Base-by-base conservation (phyloP, 257 asterid genomes). In the Anisodus tanguticus region DNA sequence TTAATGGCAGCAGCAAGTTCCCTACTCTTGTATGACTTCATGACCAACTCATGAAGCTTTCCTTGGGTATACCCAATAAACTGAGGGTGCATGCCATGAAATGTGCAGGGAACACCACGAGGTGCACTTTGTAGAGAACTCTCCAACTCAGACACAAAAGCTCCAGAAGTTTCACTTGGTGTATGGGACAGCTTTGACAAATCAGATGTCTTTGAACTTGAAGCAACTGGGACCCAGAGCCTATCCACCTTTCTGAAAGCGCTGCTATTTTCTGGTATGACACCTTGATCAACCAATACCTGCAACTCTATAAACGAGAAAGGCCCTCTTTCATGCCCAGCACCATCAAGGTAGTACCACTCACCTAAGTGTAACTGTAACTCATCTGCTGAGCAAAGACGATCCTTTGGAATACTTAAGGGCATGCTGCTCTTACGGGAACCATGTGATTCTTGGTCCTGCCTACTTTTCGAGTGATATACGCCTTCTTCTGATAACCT, bases 1-100 rank as follows among this genome's bases (percentile, higher is more conserved):
- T 95, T 97, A 85, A 97, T 95, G 69, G 98, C 99, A 82, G 99
- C 98, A 89, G 97, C 97, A 81, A 97, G 92, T 91, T 97, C 99
- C 85, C 99, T 90, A 84, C 98, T 92, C 92, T 94, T 95, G 92
- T 95, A 95, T 51, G 99, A 92, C 87, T 95, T 97, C 99, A 97
- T 97, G 67, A 97, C 97, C 88, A 97, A 91, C 87, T 97, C 98
- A 84, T 97, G 99, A 88, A 97, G 97, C 89, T 93, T 97, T 86
- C 97, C 99, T 69, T 95, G 94, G 80, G 98, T 93, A 89, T 87
- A 94, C 83, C 98, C 98, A 85, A 97, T 90, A 90, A 95, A 95
- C 82, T 97, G 99, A 81, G 99, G 99, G 80, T 97, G 97, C 87
- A 92, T 71, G 84, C 83, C 88, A 86, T 93, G 98, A 82, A 97